A percentile compares a stretch with the other conserved stretches of the same genome.
Evolutionary conservation across 495 filamentous ascomycete species (phyloP).

Genomic region (Annulohypoxylon bovei): DNA sequence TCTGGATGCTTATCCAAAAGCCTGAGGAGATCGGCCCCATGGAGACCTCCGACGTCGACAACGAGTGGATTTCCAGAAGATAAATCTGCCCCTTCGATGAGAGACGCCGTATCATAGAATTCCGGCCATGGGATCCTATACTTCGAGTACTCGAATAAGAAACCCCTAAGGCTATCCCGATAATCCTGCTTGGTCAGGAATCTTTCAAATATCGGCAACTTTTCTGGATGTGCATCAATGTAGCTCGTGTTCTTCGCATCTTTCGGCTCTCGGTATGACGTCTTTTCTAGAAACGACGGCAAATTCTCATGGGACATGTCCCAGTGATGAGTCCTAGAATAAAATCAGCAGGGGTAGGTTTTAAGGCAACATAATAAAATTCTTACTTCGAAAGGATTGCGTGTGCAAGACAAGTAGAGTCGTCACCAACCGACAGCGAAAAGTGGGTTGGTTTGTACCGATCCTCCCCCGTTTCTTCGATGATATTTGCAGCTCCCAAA

Average conservation of each 20-base stretch:
- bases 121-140: constrained; percentile 41
- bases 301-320: constrained; percentile 10
- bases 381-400: constrained; percentile 14
- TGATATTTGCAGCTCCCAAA: constrained; percentile 30
- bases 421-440: constrained; percentile 31
- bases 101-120: constrained; percentile 38
- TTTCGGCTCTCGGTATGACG: constrained; percentile 32
- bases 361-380: background rate
- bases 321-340: constrained; percentile 33
- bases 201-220: constrained; percentile 37
- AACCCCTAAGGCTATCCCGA: constrained; percentile 32
- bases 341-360: background rate
- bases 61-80: constrained; percentile 40
- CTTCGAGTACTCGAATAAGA: constrained; percentile 32
- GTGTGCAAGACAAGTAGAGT: constrained; percentile 7
- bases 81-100: constrained; percentile 39
- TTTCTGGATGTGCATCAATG: constrained; percentile 28
- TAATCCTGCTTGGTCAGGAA: constrained; percentile 17
- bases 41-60: constrained; percentile 57
- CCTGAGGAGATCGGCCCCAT: constrained; percentile 50
- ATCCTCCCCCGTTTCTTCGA: constrained; percentile 42
- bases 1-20: constrained; percentile 49
- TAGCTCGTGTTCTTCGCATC: constrained; percentile 37
- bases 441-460: constrained; percentile 36
- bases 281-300: constrained; percentile 38